phyloP scores from a whole-genome alignment of 768 basidiomycete genomes.

The Leucosporidium creatinivorum region DNA sequence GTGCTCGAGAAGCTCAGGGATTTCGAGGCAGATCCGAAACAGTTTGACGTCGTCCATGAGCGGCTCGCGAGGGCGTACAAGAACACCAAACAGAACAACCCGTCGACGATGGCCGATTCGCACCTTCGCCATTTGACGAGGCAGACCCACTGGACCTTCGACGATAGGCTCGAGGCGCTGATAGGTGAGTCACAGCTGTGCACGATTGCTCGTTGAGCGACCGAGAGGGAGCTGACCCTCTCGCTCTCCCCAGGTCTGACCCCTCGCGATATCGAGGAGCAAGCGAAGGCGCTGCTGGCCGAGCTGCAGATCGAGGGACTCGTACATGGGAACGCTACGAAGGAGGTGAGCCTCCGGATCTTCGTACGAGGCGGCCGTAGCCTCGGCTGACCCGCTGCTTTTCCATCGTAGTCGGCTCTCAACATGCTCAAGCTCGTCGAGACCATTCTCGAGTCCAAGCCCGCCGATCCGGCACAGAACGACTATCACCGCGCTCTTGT shows the following conservation, averaged over 20 bases:
- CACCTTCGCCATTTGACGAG: constrained; percentile 65
- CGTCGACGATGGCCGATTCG: constrained; percentile 69
- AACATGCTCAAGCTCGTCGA: constrained; percentile 68
- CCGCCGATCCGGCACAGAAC: constrained; percentile 53
- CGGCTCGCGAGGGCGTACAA: constrained; percentile 71
- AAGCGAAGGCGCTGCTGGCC: constrained; percentile 57
- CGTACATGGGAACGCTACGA: constrained; percentile 73
- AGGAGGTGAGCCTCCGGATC: constrained; percentile 48
- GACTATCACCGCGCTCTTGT: constrained; percentile 31
- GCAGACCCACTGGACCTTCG: constrained; percentile 66
- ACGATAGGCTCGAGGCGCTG: constrained; percentile 70
- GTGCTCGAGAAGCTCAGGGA: constrained; percentile 63
- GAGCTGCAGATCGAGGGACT: constrained; percentile 63
- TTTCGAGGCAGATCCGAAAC: constrained; percentile 57
- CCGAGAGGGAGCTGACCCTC: neutral
- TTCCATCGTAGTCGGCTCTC: constrained; percentile 56
- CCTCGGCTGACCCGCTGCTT: neutral
- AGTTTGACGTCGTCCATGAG: constrained; percentile 75
- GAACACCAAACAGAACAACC: constrained; percentile 79
- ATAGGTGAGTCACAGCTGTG: constrained; percentile 58
- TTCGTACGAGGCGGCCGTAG: neutral
- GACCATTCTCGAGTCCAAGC: constrained; percentile 52
- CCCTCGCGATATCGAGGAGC: constrained; percentile 59
- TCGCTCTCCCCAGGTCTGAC: constrained; percentile 45
- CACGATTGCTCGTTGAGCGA: too few species aligned